phyloP scores from a whole-genome alignment of 2,329 filamentous ascomycete genomes.

The Colletotrichum australisinense region DNA sequence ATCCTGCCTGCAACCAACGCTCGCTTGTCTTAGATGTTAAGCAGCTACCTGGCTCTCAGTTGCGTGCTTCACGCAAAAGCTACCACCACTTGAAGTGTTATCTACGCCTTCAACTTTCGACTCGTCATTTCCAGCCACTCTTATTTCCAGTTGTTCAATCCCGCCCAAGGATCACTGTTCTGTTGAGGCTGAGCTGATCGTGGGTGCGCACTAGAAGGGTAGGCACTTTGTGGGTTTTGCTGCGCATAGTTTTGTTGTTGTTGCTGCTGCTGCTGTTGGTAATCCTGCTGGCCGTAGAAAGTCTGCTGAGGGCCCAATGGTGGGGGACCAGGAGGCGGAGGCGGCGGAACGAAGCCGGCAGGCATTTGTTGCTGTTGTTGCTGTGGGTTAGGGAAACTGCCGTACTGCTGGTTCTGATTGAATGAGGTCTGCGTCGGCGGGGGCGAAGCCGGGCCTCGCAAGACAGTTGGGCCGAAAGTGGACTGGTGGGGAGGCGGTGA shows the following conservation, averaged over 20 bases:
- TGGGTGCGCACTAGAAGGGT: constrained; percentile 43
- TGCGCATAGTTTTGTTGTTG: constrained; percentile 42
- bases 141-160: constrained; percentile 64
- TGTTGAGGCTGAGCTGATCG: constrained; percentile 51
- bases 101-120: background rate
- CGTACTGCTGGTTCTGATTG: constrained; percentile 47
- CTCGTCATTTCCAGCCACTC: background rate
- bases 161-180: constrained; percentile 63
- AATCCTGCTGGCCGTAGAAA: constrained; percentile 56
- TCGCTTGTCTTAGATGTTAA: background rate
- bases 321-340: constrained; percentile 72
- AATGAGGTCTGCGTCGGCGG: constrained; percentile 69
- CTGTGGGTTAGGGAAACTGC: constrained; percentile 44
- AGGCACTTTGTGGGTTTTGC: constrained; percentile 44
- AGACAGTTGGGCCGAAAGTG: constrained; percentile 54
- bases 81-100: background rate
- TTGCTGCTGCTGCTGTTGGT: constrained; percentile 45
- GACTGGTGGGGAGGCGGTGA: constrained; percentile 74
- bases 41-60: background rate
- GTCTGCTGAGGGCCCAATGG: constrained; percentile 73
- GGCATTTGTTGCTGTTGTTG: constrained; percentile 53
- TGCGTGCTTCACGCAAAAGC: background rate
- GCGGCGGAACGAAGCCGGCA: constrained; percentile 70
- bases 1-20: background rate
- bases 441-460: constrained; percentile 60